Conservation (phyloP, 2,329 filamentous ascomycete species). For the Xylariaceae sp. region DNA sequence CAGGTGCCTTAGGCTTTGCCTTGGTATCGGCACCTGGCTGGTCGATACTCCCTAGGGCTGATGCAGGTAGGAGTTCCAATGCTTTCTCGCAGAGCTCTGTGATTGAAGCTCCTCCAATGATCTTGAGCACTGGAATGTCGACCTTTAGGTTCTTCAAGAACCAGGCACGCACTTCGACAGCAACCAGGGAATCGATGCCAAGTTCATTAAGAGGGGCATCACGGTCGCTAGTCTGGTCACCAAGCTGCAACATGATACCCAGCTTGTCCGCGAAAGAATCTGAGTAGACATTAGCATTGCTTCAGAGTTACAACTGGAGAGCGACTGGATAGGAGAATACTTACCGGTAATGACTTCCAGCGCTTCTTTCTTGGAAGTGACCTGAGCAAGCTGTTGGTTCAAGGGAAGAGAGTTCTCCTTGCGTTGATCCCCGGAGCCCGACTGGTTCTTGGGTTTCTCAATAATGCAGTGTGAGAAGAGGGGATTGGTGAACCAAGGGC, state of each 20-base stretch:
- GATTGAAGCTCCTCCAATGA: conserved; percentile 19
- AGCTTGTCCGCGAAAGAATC: conserved; percentile 12
- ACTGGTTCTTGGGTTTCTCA: conserved; percentile 4
- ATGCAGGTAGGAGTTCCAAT: conserved; percentile 1
- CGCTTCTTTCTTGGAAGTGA: conserved; percentile 3
- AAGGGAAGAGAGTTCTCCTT: conserved; percentile 4
- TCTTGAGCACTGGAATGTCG: conserved; percentile 44
- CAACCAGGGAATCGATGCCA: conserved; percentile 30
- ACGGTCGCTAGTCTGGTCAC: conserved; percentile 2
- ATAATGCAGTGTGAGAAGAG: conserved; percentile 21
- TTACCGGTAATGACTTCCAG: conserved; percentile 4
- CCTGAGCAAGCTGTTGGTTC: conserved; percentile 2
- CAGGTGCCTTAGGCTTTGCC: not conserved
- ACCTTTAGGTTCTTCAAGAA: conserved; percentile 42
- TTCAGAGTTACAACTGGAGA: no score
- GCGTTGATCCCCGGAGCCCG: conserved; percentile 2
- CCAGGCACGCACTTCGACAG: conserved; percentile 43
- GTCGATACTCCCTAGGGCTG: not conserved
- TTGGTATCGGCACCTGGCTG: not conserved
- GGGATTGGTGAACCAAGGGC: conserved; percentile 23
- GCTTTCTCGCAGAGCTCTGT: conserved; percentile 6
- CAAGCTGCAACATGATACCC: conserved; percentile 7
- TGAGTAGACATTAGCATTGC: conserved; percentile 1
- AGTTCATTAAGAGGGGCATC: conserved; percentile 18
- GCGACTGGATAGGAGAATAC: not conserved